phyloP scores from a whole-genome alignment of 2,329 filamentous ascomycete species.

The Diaporthe sp. region DNA sequence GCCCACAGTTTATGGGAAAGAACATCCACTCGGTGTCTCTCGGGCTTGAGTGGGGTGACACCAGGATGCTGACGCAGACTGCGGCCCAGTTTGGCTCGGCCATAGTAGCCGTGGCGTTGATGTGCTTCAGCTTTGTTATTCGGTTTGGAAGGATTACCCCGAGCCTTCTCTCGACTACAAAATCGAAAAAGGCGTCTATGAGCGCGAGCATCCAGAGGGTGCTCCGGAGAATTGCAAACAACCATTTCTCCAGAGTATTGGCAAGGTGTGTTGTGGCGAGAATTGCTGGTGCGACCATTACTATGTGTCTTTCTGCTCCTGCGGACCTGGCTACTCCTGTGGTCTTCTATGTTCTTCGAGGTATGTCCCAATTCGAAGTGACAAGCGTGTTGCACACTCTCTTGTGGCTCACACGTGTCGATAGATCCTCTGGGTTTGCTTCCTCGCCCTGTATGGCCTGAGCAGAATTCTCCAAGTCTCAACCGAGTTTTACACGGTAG shows the following conservation, averaged over 20 bases:
- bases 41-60: not conserved
- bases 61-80: not conserved
- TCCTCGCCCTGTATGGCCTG: not conserved
- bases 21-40: not conserved
- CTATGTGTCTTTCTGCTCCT: not conserved
- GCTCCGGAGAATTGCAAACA: not conserved
- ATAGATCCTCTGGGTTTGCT: not conserved
- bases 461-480: not conserved
- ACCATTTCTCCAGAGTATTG: not conserved
- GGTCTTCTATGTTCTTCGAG: constrained; percentile 3
- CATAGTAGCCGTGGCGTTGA: not conserved
- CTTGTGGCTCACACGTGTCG: not conserved
- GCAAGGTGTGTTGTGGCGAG: not conserved
- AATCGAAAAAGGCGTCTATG: not conserved
- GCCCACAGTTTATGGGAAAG: not conserved
- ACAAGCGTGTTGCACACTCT: not conserved
- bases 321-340: not conserved
- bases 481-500: not conserved
- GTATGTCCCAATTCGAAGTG: not conserved
- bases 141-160: not conserved
- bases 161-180: not conserved
- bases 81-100: not conserved
- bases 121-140: not conserved
- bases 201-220: not conserved
- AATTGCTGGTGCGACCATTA: not conserved